Conservation (phyloP, 1,139 yeast species). For the Debaryomycetaceae sp. region DNA sequence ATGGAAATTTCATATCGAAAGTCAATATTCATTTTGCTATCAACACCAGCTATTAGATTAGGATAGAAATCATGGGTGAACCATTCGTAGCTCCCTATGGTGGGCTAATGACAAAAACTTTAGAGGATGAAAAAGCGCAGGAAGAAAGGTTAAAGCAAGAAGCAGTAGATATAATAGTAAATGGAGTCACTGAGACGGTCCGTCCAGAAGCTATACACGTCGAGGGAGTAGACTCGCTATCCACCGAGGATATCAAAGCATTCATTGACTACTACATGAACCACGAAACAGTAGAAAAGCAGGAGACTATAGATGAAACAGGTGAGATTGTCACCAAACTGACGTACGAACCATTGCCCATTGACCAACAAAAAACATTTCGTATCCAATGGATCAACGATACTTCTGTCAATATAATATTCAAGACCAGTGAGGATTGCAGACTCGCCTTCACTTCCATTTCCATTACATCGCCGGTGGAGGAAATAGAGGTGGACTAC, state of each 20-base stretch:
- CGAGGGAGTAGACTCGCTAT: constrained; percentile 65
- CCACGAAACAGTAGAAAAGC: constrained; percentile 21
- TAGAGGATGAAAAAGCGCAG: constrained; percentile 37
- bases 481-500: constrained; percentile 10
- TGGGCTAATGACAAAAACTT: constrained; percentile 38
- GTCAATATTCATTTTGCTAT: neutral
- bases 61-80: constrained; percentile 20
- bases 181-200: constrained; percentile 27
- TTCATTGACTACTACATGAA: constrained; percentile 53
- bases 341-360: constrained; percentile 25
- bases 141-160: constrained; percentile 31
- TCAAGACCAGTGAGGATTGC: constrained; percentile 44
- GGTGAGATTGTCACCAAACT: constrained; percentile 8
- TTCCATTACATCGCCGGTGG: constrained; percentile 20
- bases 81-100: constrained; percentile 44
- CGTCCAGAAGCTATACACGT: constrained; percentile 53
- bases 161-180: constrained; percentile 30
- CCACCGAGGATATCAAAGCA: constrained; percentile 60
- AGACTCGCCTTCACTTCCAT: constrained; percentile 34
- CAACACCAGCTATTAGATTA: neutral
- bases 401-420: constrained; percentile 52
- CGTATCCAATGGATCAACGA: constrained; percentile 73
- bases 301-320: constrained; percentile 14
- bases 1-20: neutral
- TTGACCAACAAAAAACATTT: constrained; percentile 33